Evolutionary conservation across 768 basidiomycete species (phyloP).

Genomic region (Flagelloscypha sp.): DNA sequence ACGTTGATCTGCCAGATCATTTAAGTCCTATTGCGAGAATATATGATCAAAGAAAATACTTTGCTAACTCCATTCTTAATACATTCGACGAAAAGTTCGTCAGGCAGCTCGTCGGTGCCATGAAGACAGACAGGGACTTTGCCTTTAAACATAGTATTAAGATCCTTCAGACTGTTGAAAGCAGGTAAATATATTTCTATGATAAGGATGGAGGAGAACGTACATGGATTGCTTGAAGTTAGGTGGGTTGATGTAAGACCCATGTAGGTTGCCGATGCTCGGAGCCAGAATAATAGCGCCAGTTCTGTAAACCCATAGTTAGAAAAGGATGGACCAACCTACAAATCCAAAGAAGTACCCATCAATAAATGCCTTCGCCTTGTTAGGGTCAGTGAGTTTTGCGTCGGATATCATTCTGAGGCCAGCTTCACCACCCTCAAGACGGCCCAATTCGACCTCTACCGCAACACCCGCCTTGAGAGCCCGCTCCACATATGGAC

Average conservation of each 20-base stretch:
- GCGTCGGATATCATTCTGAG: slow-evolving; percentile 37
- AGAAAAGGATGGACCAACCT: too few species aligned
- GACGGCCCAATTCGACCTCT: slow-evolving; percentile 39
- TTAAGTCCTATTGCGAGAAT: neutral
- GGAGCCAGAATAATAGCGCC: slow-evolving; percentile 38
- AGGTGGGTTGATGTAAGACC: slow-evolving; percentile 35
- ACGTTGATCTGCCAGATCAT: slow-evolving; percentile 28
- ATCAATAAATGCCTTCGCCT: slow-evolving; percentile 34
- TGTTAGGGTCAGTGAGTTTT: slow-evolving; percentile 36
- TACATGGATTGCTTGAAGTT: slow-evolving; percentile 39
- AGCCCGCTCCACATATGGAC: slow-evolving; percentile 37
- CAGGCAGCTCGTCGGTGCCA: slow-evolving; percentile 37
- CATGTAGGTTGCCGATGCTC: slow-evolving; percentile 41
- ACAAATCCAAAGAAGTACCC: slow-evolving; percentile 16
- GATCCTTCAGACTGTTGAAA: slow-evolving; percentile 25
- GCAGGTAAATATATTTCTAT: neutral
- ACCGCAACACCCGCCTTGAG: slow-evolving; percentile 31
- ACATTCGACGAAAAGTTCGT: slow-evolving; percentile 35
- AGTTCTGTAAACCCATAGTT: slow-evolving; percentile 19
- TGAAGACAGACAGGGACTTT: slow-evolving; percentile 33
- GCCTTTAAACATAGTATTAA: slow-evolving; percentile 26
- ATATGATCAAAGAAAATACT: slow-evolving; percentile 12
- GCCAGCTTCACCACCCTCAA: slow-evolving; percentile 43
- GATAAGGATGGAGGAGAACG: slow-evolving; percentile 5
- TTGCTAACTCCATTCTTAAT: slow-evolving; percentile 40